Conservation (phyloP, 2,329 filamentous ascomycete species). For the Colletotrichum sidae region DNA sequence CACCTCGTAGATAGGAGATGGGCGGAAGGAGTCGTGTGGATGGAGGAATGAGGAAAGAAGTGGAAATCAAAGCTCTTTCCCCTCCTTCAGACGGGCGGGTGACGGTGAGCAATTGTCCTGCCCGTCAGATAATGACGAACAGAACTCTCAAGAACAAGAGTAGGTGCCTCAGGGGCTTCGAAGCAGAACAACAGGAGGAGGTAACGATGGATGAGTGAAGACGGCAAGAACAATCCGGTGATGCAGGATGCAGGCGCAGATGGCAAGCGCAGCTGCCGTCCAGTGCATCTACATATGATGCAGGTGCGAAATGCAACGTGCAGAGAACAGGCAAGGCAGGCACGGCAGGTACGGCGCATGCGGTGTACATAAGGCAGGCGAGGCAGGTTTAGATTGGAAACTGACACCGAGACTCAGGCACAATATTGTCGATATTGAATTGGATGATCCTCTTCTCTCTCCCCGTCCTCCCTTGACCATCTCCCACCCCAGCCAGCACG, state of each 20-base stretch:
- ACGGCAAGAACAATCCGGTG: neutral
- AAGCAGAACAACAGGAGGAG: neutral
- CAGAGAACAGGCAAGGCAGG: neutral
- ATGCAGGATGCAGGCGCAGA: conserved; percentile 13
- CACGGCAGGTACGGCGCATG: neutral
- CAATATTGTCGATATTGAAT: conserved; percentile 15
- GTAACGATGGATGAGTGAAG: conserved; percentile 17
- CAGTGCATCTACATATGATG: conserved; percentile 7
- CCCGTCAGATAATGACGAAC: too few relatives aligned
- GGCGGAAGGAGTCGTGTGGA: conserved; percentile 2
- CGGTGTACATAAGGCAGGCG: neutral
- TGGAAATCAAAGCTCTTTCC: too few relatives aligned
- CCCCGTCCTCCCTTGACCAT: neutral
- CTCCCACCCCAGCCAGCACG: too few relatives aligned
- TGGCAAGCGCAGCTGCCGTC: conserved; percentile 19
- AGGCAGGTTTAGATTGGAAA: neutral
- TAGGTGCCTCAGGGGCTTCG: neutral
- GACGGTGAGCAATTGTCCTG: too few relatives aligned
- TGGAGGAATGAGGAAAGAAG: neutral
- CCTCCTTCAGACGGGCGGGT: too few relatives aligned
- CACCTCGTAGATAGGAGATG: conserved; percentile 3
- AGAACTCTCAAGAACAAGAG: too few relatives aligned
- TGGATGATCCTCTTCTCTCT: conserved; percentile 23
- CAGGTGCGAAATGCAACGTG: neutral
- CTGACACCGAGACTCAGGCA: neutral